Percentiles rank a stretch among this genome's conserved stretches.
Evolutionary conservation across 1,284 basidiomycete genomes (phyloP).

Genomic region (Ceratobasidium sp.): DNA sequence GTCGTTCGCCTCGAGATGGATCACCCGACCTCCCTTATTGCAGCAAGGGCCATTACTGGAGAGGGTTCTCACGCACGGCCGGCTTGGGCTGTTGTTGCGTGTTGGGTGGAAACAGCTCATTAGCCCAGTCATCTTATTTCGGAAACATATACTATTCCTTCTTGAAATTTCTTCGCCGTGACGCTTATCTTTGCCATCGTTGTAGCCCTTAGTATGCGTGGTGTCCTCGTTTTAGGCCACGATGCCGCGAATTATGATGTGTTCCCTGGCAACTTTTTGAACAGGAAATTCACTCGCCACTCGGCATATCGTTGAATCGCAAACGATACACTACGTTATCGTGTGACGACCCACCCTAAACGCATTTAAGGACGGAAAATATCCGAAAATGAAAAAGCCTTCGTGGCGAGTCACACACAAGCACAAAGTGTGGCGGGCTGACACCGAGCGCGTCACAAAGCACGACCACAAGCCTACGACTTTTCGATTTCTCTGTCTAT

Average conservation of each 20-base stretch:
- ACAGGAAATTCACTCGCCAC: neutral
- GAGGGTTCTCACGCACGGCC: slow-evolving; percentile 1
- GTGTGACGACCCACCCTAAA: neutral
- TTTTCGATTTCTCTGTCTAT: slow-evolving; percentile 8
- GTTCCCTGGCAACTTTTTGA: neutral
- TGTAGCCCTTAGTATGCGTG: neutral
- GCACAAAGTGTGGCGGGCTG: slow-evolving; percentile 39
- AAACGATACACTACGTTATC: neutral
- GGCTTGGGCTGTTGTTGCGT: slow-evolving; percentile 22
- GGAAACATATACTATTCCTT: neutral
- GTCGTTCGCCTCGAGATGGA: neutral
- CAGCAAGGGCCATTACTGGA: slow-evolving; percentile 4
- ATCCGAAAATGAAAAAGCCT: slow-evolving; percentile 30
- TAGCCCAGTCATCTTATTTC: slow-evolving; percentile 6
- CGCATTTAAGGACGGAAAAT: slow-evolving; percentile 8
- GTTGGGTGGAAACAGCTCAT: neutral
- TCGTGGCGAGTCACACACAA: slow-evolving; percentile 25
- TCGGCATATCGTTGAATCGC: neutral
- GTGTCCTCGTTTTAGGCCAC: slow-evolving; percentile 15
- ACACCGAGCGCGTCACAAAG: slow-evolving; percentile 30
- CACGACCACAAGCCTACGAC: slow-evolving; percentile 36
- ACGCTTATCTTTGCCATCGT: neutral
- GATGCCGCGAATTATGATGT: slow-evolving; percentile 30
- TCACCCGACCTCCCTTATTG: neutral
- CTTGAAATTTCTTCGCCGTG: neutral